A percentile compares a stretch with the other conserved stretches of the same genome.
Conservation (phyloP, 2,329 filamentous ascomycete genomes). For the Pseudogymnoascus sp. region DNA sequence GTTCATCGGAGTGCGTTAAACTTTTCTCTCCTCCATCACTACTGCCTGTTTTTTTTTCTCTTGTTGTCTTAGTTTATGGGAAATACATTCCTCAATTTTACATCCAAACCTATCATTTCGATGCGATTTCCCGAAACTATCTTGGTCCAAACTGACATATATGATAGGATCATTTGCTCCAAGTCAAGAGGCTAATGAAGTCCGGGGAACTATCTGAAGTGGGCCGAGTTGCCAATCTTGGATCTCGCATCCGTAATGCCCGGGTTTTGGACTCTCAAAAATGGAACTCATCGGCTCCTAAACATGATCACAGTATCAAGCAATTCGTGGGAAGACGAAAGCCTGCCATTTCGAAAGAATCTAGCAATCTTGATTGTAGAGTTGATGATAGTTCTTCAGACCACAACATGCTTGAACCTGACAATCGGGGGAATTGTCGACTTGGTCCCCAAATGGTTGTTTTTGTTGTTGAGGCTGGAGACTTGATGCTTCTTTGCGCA, state of each 20-base stretch:
- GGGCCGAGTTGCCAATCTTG: constrained; percentile 72
- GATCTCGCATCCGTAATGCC: constrained; percentile 69
- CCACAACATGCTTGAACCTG: background rate
- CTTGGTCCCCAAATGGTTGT: constrained; percentile 75
- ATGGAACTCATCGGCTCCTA: background rate
- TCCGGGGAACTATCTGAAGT: constrained; percentile 67
- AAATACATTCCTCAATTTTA: background rate
- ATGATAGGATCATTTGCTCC: constrained; percentile 63
- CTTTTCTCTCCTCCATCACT: constrained; percentile 11
- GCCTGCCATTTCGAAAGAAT: background rate
- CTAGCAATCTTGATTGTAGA: background rate
- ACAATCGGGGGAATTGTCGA: background rate
- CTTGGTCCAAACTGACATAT: constrained; percentile 18
- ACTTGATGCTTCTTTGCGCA: constrained; percentile 71
- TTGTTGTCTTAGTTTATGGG: background rate
- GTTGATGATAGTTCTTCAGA: background rate
- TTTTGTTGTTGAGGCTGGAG: constrained; percentile 63
- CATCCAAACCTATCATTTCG: background rate
- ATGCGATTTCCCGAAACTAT: background rate
- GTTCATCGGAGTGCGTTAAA: constrained; percentile 65
- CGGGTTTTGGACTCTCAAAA: constrained; percentile 59
- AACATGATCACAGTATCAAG: background rate
- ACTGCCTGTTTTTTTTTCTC: background rate
- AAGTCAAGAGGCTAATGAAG: constrained; percentile 65
- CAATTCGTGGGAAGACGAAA: background rate